Evolutionary conservation across 2,329 filamentous ascomycete genomes (phyloP).

Genomic region (Scedosporium aurantiacum): DNA sequence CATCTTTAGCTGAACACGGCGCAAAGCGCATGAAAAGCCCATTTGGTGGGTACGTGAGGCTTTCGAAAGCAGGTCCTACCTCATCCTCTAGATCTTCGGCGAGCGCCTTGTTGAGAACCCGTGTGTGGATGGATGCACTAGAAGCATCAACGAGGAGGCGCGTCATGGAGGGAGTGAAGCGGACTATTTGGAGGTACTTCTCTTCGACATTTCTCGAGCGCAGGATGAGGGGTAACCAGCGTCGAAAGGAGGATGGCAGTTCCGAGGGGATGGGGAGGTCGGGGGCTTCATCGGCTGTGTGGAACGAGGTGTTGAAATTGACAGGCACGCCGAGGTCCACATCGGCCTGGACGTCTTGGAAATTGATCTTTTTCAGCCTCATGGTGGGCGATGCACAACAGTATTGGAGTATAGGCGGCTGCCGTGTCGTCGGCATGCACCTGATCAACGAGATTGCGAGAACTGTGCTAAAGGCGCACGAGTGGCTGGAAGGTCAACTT

Average conservation of each 20-base stretch:
- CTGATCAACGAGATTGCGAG: too few species aligned
- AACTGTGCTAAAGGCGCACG: too few species aligned
- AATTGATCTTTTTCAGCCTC: conserved; percentile 10
- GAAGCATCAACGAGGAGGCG: conserved; percentile 19
- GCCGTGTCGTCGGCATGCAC: too few species aligned
- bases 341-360: conserved; percentile 9
- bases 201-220: conserved; percentile 18
- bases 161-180: conserved; percentile 18
- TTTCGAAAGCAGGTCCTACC: conserved; percentile 15
- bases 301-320: conserved; percentile 25
- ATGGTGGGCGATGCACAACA: conserved; percentile 1
- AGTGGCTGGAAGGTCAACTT: too few species aligned
- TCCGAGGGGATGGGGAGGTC: conserved; percentile 18
- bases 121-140: conserved; percentile 20
- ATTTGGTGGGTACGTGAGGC: conserved; percentile 18
- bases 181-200: conserved; percentile 17
- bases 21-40: conserved; percentile 32
- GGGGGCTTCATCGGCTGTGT: conserved; percentile 20
- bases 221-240: conserved; percentile 30
- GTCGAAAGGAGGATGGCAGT: conserved; percentile 25
- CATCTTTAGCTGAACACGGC: conserved; percentile 32
- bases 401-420: too few species aligned
- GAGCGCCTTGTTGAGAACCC: conserved; percentile 18
- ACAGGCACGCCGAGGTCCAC: conserved; percentile 8
- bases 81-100: conserved; percentile 22